Evolutionary conservation across 1,284 basidiomycete genomes (phyloP).

Genomic region (Ustilago shanxiensis): DNA sequence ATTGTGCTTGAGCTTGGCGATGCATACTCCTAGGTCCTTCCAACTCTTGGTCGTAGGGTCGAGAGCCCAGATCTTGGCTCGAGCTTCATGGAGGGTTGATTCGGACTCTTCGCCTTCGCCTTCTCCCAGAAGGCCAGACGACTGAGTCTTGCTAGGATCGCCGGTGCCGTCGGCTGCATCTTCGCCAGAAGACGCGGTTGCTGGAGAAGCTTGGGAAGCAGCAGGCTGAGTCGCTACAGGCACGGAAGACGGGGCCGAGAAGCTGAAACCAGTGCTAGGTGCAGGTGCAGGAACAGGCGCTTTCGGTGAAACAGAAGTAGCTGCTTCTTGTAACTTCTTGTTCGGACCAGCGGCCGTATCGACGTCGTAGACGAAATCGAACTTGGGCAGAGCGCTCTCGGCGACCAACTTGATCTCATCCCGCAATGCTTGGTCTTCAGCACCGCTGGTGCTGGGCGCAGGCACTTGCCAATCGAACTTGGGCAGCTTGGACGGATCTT

Average conservation of each 20-base stretch:
- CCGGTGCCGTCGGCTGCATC: conserved; percentile 4
- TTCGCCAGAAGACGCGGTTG: conserved; percentile 2
- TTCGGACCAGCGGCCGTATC: conserved; percentile 6
- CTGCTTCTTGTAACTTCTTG: not conserved
- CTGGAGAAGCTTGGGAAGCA: conserved; percentile 3
- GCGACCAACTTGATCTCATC: conserved; percentile 44
- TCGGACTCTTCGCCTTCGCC: conserved; percentile 67
- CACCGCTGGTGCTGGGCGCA: not conserved
- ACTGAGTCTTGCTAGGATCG: conserved; percentile 27
- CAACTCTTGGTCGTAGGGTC: conserved; percentile 47
- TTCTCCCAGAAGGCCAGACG: conserved; percentile 47
- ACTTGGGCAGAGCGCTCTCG: conserved; percentile 36
- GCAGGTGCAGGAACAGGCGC: not conserved
- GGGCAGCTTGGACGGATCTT: conserved; percentile 33
- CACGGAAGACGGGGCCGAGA: conserved; percentile 8
- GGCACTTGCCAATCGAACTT: conserved; percentile 32
- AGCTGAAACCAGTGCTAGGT: conserved; percentile 27
- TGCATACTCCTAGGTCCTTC: conserved; percentile 63
- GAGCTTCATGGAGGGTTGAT: conserved; percentile 46
- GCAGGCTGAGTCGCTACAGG: conserved; percentile 4
- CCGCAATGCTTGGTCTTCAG: conserved; percentile 25
- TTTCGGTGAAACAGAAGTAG: not conserved
- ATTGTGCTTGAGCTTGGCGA: conserved; percentile 60
- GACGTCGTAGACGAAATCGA: conserved; percentile 43
- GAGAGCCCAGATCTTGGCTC: conserved; percentile 64